Percentiles rank a stretch among this genome's conserved stretches.
Conservation (phyloP, 1,139 yeast species). For the Magnusiomyces fungicola region DNA sequence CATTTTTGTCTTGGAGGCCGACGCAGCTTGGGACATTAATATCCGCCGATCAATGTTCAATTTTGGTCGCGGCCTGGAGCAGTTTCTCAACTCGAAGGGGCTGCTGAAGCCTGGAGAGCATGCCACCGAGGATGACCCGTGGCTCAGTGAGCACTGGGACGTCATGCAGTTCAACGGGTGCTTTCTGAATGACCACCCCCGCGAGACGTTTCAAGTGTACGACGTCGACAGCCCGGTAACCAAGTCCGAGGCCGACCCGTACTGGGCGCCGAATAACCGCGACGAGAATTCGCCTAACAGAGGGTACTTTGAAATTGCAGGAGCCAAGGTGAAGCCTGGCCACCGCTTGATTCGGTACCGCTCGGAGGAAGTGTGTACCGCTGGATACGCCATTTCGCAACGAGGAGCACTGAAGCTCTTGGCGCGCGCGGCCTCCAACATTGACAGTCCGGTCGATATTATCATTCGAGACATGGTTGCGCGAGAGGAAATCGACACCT, state of each 20-base stretch:
- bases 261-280: background rate
- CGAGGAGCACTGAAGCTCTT: conserved; percentile 2
- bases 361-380: conserved; percentile 1
- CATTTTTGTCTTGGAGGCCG: conserved; percentile 16
- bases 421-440: background rate
- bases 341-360: background rate
- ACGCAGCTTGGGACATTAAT: conserved; percentile 18
- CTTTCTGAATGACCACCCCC: background rate
- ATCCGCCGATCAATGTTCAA: conserved; percentile 12
- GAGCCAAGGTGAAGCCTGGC: background rate
- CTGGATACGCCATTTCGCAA: background rate
- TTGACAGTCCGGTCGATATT: conserved; percentile 1
- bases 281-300: background rate
- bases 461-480: background rate
- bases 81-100: background rate
- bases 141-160: conserved; percentile 13
- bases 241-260: background rate
- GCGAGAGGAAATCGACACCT: conserved; percentile 13
- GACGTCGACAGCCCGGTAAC: background rate
- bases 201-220: background rate
- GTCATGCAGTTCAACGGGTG: conserved; percentile 14
- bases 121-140: conserved; percentile 12
- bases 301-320: background rate
- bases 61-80: conserved; percentile 14
- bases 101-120: background rate